Percentiles rank a stretch among this genome's conserved stretches.
Evolutionary conservation across 257 asterid species (phyloP).

Genomic region (Forsythia suspensa): DNA sequence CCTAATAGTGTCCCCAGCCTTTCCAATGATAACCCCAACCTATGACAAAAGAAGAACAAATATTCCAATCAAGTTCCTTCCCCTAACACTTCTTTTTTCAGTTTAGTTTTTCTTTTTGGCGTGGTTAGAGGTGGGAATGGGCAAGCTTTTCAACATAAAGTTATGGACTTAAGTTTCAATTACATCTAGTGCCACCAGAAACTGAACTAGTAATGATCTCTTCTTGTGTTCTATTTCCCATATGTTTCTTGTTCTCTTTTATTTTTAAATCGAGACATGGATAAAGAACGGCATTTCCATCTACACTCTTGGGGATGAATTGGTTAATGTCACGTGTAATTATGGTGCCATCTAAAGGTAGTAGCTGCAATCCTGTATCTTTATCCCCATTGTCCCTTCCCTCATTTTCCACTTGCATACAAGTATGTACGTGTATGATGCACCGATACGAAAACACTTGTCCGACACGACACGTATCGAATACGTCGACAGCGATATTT

Average conservation of each 20-base stretch:
- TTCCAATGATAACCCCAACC: constrained; percentile 99
- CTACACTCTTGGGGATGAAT: background rate
- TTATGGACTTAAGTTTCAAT: background rate
- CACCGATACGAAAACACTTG: no score
- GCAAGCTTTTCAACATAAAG: background rate
- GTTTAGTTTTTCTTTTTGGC: background rate
- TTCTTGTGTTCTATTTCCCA: background rate
- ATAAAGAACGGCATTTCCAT: background rate
- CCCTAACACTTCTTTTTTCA: background rate
- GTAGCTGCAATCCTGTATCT: background rate
- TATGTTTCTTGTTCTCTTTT: no score
- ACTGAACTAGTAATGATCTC: background rate
- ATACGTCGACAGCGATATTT: no score
- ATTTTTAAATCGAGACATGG: no score
- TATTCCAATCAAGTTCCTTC: background rate
- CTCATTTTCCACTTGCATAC: background rate
- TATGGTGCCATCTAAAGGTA: background rate
- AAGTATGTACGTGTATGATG: background rate
- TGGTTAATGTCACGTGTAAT: background rate
- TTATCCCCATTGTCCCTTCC: background rate
- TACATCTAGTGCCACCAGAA: background rate
- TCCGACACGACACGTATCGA: no score
- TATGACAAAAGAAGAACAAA: constrained; percentile 26
- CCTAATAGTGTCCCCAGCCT: constrained; percentile 94
- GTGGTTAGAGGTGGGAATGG: background rate